phyloP scores from a whole-genome alignment of 768 basidiomycete species.

The Lactarius trivialis region DNA sequence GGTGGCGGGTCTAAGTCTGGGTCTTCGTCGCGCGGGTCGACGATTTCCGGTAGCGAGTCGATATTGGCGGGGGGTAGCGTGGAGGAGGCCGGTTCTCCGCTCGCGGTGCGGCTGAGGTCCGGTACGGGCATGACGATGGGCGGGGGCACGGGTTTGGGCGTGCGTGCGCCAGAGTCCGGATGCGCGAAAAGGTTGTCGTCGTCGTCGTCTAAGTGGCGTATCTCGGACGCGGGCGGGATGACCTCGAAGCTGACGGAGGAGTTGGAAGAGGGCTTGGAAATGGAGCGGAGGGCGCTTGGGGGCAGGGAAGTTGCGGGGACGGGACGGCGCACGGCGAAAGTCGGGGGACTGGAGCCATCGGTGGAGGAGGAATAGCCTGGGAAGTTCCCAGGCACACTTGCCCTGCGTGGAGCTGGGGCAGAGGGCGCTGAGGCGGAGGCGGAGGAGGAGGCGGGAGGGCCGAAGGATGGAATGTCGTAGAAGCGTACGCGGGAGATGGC shows the following conservation, averaged over 20 bases:
- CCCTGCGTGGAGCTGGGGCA: constrained; percentile 1
- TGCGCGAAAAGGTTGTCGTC: constrained; percentile 13
- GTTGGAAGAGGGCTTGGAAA: constrained; percentile 17
- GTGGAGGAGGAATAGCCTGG: constrained; percentile 16
- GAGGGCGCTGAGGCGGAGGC: background rate
- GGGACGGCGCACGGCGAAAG: constrained; percentile 4
- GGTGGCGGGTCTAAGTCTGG: constrained; percentile 16
- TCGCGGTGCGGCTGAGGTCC: background rate
- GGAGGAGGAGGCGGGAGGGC: background rate
- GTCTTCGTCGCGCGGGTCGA: constrained; percentile 5
- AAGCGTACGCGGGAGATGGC: constrained; percentile 25
- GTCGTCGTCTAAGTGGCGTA: constrained; percentile 21
- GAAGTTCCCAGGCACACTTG: constrained; percentile 17
- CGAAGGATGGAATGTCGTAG: constrained; percentile 5
- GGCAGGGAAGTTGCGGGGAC: constrained; percentile 20
- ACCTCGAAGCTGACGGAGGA: constrained; percentile 24
- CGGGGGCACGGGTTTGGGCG: constrained; percentile 13
- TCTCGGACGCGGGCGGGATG: constrained; percentile 9
- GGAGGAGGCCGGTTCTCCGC: constrained; percentile 3
- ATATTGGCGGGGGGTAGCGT: constrained; percentile 13
- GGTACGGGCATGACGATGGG: constrained; percentile 18
- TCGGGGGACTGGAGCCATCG: background rate
- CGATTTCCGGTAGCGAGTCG: constrained; percentile 21
- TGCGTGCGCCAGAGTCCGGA: constrained; percentile 5
- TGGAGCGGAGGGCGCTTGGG: constrained; percentile 15